phyloP scores from a whole-genome alignment of 202 grass and related monocot species.

The Hordeum pubiflorum region DNA sequence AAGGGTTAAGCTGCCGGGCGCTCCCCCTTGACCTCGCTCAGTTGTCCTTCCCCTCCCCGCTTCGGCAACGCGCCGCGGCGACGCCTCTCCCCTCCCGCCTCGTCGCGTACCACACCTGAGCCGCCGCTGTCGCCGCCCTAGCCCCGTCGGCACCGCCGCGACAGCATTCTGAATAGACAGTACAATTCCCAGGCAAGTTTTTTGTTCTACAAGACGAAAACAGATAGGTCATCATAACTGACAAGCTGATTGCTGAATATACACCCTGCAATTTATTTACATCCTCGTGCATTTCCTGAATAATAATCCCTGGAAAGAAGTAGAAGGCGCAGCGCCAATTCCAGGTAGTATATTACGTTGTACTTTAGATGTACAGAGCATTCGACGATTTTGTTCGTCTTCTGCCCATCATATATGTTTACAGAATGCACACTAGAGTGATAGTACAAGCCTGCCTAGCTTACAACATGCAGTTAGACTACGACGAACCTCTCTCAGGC shows the following conservation, averaged over 20 bases:
- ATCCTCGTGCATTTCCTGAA: no score
- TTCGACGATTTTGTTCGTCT: constrained; percentile 9
- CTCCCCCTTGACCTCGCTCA: neutral
- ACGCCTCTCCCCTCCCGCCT: neutral
- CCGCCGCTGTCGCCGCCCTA: neutral
- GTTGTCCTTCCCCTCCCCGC: neutral
- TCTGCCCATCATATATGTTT: constrained; percentile 9
- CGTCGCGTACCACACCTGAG: neutral
- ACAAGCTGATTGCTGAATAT: neutral
- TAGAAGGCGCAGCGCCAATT: neutral
- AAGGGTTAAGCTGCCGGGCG: neutral
- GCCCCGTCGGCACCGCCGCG: neutral
- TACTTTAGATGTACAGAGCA: neutral
- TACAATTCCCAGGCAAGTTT: neutral
- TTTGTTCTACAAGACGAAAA: neutral
- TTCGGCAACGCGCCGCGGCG: neutral
- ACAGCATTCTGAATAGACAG: neutral
- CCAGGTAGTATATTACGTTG: neutral
- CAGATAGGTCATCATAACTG: neutral
- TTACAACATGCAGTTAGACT: constrained; percentile 33
- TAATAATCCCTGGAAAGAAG: neutral
- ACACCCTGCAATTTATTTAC: neutral
- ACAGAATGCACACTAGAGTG: constrained; percentile 14
- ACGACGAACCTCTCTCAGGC: neutral
- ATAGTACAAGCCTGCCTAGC: constrained; percentile 13